Evolutionary conservation across 352 stramenopile genomes (phyloP).

Genomic region (Globisporangium paroecandrum): DNA sequence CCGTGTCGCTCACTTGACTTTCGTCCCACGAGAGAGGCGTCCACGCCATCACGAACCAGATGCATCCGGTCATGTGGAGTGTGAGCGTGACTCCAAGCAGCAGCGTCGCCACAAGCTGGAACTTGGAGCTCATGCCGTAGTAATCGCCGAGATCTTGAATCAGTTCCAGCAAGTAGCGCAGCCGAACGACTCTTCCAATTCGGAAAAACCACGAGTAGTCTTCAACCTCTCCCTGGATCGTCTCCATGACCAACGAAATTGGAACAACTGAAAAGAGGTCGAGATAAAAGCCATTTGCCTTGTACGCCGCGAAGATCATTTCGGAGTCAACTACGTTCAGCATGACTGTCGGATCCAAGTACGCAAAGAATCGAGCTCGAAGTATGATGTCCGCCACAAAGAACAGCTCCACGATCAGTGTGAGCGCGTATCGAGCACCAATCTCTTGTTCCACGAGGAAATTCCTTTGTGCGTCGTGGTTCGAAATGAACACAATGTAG

Average conservation of each 20-base stretch:
- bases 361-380: constrained; percentile 45
- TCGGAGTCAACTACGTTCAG: constrained; percentile 43
- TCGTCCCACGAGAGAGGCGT: constrained; percentile 23
- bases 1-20: background rate
- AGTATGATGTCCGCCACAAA: constrained; percentile 51
- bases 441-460: constrained; percentile 38
- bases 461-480: constrained; percentile 39
- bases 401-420: constrained; percentile 44
- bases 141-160: constrained; percentile 55
- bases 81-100: constrained; percentile 48
- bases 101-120: constrained; percentile 43
- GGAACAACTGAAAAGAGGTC: constrained; percentile 52
- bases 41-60: constrained; percentile 74
- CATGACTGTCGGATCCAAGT: constrained; percentile 61
- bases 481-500: constrained; percentile 61
- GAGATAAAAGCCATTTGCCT: constrained; percentile 46
- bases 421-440: constrained; percentile 28
- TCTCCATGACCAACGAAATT: constrained; percentile 44
- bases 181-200: constrained; percentile 40
- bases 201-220: constrained; percentile 44
- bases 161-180: constrained; percentile 39
- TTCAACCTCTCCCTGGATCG: constrained; percentile 20
- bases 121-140: constrained; percentile 59
- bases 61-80: constrained; percentile 59
- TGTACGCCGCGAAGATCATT: constrained; percentile 63